phyloP scores from a whole-genome alignment of 371 early-diverging fungal genomes.

The Haplosporangium sp. region DNA sequence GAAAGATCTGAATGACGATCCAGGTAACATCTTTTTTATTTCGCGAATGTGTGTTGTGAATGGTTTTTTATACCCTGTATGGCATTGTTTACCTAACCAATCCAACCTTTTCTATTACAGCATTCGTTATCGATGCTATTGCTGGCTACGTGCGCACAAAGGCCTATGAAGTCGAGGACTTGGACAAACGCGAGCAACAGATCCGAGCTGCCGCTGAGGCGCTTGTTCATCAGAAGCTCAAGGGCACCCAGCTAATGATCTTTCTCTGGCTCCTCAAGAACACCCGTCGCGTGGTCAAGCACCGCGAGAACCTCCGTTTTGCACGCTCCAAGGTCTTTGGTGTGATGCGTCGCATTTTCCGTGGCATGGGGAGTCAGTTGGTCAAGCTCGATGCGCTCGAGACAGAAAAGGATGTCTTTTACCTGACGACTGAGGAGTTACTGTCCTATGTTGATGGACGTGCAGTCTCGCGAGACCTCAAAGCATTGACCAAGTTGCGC shows the following conservation, averaged over 20 bases:
- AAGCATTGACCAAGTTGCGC: slow-evolving; percentile 41
- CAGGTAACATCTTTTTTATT: slow-evolving; percentile 23
- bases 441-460: slow-evolving; percentile 53
- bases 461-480: slow-evolving; percentile 51
- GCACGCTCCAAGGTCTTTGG: slow-evolving; percentile 55
- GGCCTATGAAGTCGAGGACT: slow-evolving; percentile 50
- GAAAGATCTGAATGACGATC: slow-evolving; percentile 52
- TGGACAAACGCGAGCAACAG: slow-evolving; percentile 49
- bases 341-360: slow-evolving; percentile 53
- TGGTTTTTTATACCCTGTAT: neutral
- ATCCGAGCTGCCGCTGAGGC: slow-evolving; percentile 53
- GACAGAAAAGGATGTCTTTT: slow-evolving; percentile 44
- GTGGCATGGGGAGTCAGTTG: slow-evolving; percentile 50
- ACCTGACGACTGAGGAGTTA: slow-evolving; percentile 46
- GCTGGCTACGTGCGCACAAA: slow-evolving; percentile 50
- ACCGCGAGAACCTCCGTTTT: slow-evolving; percentile 52
- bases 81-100: neutral
- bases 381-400: slow-evolving; percentile 42
- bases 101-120: slow-evolving; percentile 4
- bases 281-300: slow-evolving; percentile 55
- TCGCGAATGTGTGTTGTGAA: neutral
- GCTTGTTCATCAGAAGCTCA: slow-evolving; percentile 49
- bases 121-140: slow-evolving; percentile 47
- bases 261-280: slow-evolving; percentile 51
- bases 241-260: slow-evolving; percentile 42